phyloP scores from a whole-genome alignment of 345 rosid species.

The Hibiscus tridactylites region DNA sequence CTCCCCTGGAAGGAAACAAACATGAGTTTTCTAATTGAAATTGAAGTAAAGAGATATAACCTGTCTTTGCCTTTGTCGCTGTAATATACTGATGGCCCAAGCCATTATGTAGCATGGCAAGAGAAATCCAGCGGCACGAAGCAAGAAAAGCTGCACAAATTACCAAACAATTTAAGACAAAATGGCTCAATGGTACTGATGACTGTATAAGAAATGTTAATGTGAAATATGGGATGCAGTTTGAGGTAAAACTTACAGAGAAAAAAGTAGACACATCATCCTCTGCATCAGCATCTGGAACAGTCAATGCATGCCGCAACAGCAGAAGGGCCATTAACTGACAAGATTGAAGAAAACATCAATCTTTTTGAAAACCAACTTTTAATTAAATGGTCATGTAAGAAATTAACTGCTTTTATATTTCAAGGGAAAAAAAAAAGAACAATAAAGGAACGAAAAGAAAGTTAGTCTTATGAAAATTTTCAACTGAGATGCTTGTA shows the following conservation, averaged over 20 bases:
- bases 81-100: conserved; percentile 88
- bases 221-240: conserved; percentile 3
- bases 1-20: conserved; percentile 16
- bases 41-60: conserved; percentile 26
- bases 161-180: conserved; percentile 6
- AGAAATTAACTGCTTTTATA: neutral
- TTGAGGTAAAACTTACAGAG: conserved; percentile 46
- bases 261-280: conserved; percentile 69
- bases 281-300: conserved; percentile 48
- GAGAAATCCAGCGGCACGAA: conserved; percentile 65
- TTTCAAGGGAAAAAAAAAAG: neutral
- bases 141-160: conserved; percentile 65
- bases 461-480: neutral
- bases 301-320: conserved; percentile 60
- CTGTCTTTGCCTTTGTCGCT: conserved; percentile 87
- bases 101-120: conserved; percentile 99
- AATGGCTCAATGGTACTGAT: neutral
- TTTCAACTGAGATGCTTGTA: neutral
- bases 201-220: neutral
- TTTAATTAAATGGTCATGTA: conserved; percentile 4
- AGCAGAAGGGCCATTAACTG: conserved; percentile 83
- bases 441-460: neutral
- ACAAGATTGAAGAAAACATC: conserved; percentile 8
- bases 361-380: neutral
- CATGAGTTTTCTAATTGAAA: neutral